These are phyloP conservation scores for Phialophora chinensis DNA, from an alignment of 2,329 filamentous ascomycete species.

Conservation along the genomic window DNA sequence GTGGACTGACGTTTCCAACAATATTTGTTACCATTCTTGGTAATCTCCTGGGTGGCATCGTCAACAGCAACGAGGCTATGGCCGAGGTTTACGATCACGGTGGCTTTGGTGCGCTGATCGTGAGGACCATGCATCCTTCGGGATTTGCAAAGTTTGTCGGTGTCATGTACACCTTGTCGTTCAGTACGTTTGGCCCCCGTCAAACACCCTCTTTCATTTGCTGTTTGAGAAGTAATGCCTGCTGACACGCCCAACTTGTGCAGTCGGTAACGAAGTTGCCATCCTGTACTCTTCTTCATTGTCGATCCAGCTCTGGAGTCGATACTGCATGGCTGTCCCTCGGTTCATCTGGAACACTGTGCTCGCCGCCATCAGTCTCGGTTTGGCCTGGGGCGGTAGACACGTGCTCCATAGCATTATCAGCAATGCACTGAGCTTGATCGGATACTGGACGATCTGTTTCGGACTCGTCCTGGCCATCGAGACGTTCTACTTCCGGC, in stretches of 20 bases:
- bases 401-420: constrained; percentile 36
- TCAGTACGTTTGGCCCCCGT: constrained; percentile 7
- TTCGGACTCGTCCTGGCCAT: constrained; percentile 35
- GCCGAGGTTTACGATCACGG: constrained; percentile 31
- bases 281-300: constrained; percentile 39
- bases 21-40: constrained; percentile 39
- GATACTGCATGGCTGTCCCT: constrained; percentile 36
- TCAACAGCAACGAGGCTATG: constrained; percentile 38
- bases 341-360: constrained; percentile 38
- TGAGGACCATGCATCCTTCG: constrained; percentile 37
- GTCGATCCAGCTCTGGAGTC: constrained; percentile 36
- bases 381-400: constrained; percentile 36
- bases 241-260: background rate
- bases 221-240: background rate
- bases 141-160: constrained; percentile 41
- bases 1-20: constrained; percentile 40
- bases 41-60: constrained; percentile 33
- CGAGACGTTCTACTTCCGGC: constrained; percentile 38
- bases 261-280: constrained; percentile 33
- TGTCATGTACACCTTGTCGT: constrained; percentile 23
- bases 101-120: constrained; percentile 40
- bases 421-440: constrained; percentile 35
- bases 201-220: background rate
- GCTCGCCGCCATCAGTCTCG: constrained; percentile 26
- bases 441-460: constrained; percentile 40